A percentile compares a stretch with the other conserved stretches of the same genome.
phyloP scores from a whole-genome alignment of 2,329 filamentous ascomycete genomes.

The Penicillium freii region DNA sequence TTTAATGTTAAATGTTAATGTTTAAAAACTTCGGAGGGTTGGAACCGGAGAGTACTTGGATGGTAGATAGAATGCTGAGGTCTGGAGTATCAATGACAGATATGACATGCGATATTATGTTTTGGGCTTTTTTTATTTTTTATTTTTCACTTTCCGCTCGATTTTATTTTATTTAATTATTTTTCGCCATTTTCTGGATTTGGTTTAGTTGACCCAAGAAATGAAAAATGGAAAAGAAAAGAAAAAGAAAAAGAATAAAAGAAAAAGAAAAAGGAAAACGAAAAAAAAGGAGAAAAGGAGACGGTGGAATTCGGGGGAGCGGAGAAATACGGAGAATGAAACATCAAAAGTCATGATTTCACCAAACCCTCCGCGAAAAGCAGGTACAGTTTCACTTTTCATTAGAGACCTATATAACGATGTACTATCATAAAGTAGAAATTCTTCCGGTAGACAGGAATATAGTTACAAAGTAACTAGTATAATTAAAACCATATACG shows the following conservation, averaged over 20 bases:
- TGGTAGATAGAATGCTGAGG: background rate
- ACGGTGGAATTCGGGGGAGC: conserved; percentile 12
- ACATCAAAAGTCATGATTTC: conserved; percentile 11
- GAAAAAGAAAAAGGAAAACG: background rate
- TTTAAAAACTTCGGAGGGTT: conserved; percentile 14
- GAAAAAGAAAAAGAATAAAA: background rate
- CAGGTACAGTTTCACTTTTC: conserved; percentile 13
- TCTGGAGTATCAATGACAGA: conserved; percentile 10
- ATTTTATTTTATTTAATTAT: background rate
- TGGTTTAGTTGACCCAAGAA: conserved; percentile 2
- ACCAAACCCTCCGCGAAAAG: conserved; percentile 16
- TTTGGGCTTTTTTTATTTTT: background rate
- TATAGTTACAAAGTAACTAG: background rate
- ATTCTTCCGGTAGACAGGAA: background rate
- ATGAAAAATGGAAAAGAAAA: background rate
- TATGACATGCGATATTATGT: conserved; percentile 13
- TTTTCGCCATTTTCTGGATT: conserved; percentile 1
- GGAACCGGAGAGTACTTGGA: conserved; percentile 9
- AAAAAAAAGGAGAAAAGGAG: conserved; percentile 1
- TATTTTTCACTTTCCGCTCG: background rate
- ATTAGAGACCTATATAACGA: background rate
- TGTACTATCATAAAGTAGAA: background rate
- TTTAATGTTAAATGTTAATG: conserved; percentile 18
- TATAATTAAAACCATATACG: background rate
- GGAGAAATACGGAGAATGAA: conserved; percentile 21